Conservation (phyloP, 345 rosid genomes). For the Linum lewisii region DNA sequence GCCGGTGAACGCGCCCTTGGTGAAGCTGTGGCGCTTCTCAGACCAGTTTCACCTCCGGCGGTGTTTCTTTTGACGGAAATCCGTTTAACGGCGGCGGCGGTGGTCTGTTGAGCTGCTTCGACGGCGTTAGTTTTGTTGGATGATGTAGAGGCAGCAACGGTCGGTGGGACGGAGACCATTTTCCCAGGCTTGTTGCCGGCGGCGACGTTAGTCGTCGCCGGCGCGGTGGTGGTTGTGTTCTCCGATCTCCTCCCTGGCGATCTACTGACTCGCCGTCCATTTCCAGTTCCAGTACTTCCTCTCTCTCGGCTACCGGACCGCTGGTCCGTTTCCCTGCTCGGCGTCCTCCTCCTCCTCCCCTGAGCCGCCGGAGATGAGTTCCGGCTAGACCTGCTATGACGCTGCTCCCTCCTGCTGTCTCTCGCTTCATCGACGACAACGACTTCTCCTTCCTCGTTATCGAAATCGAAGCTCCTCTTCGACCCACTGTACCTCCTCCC, state of each 20-base stretch:
- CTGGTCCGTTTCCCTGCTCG: slow-evolving; percentile 83
- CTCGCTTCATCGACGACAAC: slow-evolving; percentile 16
- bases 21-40: no score
- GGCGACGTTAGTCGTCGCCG: no score
- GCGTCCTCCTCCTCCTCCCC: slow-evolving; percentile 73
- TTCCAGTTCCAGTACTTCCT: slow-evolving; percentile 12
- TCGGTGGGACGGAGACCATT: slow-evolving; percentile 79
- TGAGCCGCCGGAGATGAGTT: slow-evolving; percentile 29
- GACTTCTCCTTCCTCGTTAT: slow-evolving; percentile 25
- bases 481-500: slow-evolving; percentile 68
- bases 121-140: slow-evolving; percentile 10
- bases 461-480: slow-evolving; percentile 83
- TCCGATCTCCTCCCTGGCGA: slow-evolving; percentile 83
- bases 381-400: slow-evolving; percentile 42
- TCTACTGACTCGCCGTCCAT: slow-evolving; percentile 64
- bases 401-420: slow-evolving; percentile 14
- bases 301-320: slow-evolving; percentile 50
- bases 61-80: slow-evolving; percentile 62
- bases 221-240: slow-evolving; percentile 5
- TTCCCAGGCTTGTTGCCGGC: slow-evolving; percentile 33
- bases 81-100: slow-evolving; percentile 27
- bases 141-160: slow-evolving; percentile 26
- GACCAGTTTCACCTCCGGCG: slow-evolving; percentile 20
- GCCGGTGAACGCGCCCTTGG: slow-evolving; percentile 6
- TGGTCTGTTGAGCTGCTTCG: background rate